These are phyloP conservation scores for Bipolaris bicolor DNA, from an alignment of 2,329 filamentous ascomycete species.

Conservation along the genomic window DNA sequence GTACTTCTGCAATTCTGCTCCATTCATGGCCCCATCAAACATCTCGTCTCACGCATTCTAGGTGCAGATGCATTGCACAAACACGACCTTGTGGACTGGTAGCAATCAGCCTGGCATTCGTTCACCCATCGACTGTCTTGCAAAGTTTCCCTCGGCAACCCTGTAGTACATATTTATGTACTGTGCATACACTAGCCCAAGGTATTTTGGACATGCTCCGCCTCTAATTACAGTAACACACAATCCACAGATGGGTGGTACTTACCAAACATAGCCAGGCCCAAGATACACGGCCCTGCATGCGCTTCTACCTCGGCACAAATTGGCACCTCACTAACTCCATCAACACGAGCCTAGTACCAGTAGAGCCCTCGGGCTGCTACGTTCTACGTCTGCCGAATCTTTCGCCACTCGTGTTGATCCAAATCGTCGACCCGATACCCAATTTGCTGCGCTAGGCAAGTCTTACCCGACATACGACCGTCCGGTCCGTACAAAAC, in stretches of 20 bases:
- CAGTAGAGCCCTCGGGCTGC: background rate
- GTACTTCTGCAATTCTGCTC: background rate
- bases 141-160: background rate
- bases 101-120: background rate
- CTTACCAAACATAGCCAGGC: no score
- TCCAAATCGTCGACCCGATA: background rate
- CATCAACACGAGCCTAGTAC: background rate
- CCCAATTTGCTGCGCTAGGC: background rate
- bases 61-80: background rate
- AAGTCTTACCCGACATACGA: background rate
- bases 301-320: background rate
- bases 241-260: background rate
- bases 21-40: background rate
- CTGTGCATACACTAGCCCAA: background rate
- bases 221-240: background rate
- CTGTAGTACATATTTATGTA: background rate
- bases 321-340: background rate
- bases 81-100: background rate
- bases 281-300: no score
- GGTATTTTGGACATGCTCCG: background rate
- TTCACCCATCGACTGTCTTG: background rate
- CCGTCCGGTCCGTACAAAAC: background rate
- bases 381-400: background rate
- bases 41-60: background rate
- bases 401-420: background rate